Percentiles rank a stretch among this genome's conserved stretches.
Evolutionary conservation across 2,329 filamentous ascomycete genomes (phyloP).

Genomic region (Teratosphaeria destructans): DNA sequence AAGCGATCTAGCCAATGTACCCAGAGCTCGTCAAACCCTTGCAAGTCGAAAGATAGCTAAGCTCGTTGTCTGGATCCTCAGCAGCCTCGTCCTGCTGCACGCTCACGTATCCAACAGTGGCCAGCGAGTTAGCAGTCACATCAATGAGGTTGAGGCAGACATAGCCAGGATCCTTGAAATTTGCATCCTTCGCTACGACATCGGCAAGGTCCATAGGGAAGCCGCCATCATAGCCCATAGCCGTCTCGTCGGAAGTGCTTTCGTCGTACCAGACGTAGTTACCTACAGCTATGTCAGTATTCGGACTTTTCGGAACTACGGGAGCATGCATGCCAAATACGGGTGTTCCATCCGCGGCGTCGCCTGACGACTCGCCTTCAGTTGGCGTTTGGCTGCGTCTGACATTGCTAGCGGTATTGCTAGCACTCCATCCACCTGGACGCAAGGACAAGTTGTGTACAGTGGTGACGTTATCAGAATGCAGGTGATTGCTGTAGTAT

Average conservation of each 20-base stretch:
- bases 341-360: background rate
- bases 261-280: background rate
- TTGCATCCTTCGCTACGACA: background rate
- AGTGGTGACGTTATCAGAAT: background rate
- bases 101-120: background rate
- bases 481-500: background rate
- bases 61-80: background rate
- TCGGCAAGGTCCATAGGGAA: background rate
- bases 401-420: background rate
- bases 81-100: background rate
- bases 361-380: background rate
- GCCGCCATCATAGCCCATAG: background rate
- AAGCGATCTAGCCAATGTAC: background rate
- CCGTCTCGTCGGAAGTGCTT: background rate
- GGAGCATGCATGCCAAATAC: background rate
- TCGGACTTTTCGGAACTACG: background rate
- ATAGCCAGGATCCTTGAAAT: background rate
- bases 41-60: background rate
- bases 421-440: background rate
- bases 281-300: background rate
- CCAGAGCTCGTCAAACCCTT: background rate
- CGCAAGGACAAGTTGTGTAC: background rate
- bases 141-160: background rate
- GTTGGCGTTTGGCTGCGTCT: background rate
- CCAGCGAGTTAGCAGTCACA: background rate